Conservation (phyloP, 805 yeast species). For the Candida railenensis region DNA sequence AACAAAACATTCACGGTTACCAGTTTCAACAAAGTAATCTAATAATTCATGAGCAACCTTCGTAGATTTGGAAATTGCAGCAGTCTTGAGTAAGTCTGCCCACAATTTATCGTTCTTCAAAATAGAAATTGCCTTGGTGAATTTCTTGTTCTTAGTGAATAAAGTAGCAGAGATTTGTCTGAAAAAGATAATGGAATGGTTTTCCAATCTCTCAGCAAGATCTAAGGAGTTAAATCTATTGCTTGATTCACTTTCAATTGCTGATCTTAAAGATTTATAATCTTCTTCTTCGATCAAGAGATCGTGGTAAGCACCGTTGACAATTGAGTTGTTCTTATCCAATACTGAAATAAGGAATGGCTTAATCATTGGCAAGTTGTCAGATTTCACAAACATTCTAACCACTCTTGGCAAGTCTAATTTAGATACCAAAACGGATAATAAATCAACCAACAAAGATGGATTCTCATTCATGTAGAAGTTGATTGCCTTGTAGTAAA, state of each 20-base stretch:
- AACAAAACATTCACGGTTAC: constrained; percentile 92
- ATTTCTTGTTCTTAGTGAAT: constrained; percentile 92
- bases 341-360: constrained; percentile 91
- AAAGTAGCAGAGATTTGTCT: constrained; percentile 94
- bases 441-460: constrained; percentile 79
- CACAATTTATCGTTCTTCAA: constrained; percentile 91
- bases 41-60: constrained; percentile 87
- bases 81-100: constrained; percentile 92
- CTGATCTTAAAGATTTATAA: constrained; percentile 81
- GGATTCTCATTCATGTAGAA: constrained; percentile 94
- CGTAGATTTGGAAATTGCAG: constrained; percentile 72
- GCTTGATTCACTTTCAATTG: constrained; percentile 73
- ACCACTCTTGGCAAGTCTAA: constrained; percentile 94
- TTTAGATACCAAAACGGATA: constrained; percentile 82
- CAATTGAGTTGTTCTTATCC: constrained; percentile 85
- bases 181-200: constrained; percentile 87
- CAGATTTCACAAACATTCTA: constrained; percentile 90
- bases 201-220: constrained; percentile 88
- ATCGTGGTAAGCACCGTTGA: constrained; percentile 94
- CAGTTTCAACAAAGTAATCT: constrained; percentile 92
- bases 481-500: constrained; percentile 94
- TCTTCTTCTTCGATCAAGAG: constrained; percentile 95
- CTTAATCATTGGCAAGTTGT: constrained; percentile 93
- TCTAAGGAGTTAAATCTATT: constrained; percentile 92
- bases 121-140: constrained; percentile 83